Conservation (phyloP, 1,284 basidiomycete species). For the Naganishia cerealis region DNA sequence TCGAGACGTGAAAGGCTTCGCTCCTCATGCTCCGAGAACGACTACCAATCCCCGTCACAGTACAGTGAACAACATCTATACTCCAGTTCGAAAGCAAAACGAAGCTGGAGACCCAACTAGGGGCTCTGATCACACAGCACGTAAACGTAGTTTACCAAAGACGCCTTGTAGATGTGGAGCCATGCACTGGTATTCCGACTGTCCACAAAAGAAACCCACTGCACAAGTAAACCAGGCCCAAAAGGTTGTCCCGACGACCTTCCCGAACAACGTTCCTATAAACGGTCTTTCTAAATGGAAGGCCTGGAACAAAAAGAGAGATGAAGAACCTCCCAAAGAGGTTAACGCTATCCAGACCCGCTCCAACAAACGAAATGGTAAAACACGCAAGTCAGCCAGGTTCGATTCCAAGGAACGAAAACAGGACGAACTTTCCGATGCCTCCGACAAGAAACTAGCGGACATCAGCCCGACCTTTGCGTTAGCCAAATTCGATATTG, state of each 20-base stretch:
- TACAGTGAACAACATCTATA: neutral
- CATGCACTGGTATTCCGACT: neutral
- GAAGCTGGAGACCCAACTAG: neutral
- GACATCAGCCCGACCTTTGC: slow-evolving; percentile 11
- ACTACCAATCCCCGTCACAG: no score
- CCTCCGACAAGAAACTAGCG: neutral
- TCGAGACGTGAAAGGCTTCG: neutral
- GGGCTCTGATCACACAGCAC: neutral
- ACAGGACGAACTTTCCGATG: neutral
- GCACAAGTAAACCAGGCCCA: neutral
- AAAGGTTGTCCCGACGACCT: neutral
- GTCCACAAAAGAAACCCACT: neutral
- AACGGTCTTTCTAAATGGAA: neutral
- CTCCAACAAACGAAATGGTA: neutral
- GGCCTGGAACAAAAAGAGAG: neutral
- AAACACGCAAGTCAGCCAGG: neutral
- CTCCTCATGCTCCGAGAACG: no score
- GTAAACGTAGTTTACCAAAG: neutral
- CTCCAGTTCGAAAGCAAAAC: neutral
- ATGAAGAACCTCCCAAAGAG: neutral
- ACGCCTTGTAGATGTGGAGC: slow-evolving; percentile 10
- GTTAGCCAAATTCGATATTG: neutral
- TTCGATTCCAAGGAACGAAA: neutral
- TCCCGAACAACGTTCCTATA: neutral
- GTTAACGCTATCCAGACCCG: neutral